A percentile compares a stretch with the other conserved stretches of the same genome.
phyloP scores from a whole-genome alignment of 2,329 filamentous ascomycete species.

The Aspergillus luchuensis region DNA sequence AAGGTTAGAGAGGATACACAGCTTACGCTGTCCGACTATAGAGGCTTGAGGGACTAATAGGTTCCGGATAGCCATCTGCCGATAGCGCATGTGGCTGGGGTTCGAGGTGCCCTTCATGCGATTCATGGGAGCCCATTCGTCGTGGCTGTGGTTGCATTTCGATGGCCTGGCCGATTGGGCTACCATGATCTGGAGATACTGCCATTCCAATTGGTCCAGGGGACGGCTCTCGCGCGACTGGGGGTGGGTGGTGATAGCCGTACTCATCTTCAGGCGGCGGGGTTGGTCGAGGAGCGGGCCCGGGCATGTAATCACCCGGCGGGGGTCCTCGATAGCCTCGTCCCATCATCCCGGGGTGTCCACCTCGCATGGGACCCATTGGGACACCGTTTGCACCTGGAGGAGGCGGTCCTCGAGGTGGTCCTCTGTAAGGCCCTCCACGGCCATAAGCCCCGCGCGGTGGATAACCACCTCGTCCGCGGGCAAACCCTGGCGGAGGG shows the following conservation, averaged over 20 bases:
- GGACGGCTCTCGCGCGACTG: constrained; percentile 33
- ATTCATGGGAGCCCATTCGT: constrained; percentile 32
- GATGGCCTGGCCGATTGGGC: constrained; percentile 64
- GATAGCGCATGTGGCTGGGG: constrained; percentile 31
- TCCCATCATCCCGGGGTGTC: constrained; percentile 46
- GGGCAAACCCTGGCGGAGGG: constrained; percentile 47
- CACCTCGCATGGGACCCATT: constrained; percentile 38
- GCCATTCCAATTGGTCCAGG: constrained; percentile 39
- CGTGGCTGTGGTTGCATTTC: constrained; percentile 78
- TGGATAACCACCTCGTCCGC: constrained; percentile 59
- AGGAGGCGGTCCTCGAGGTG: constrained; percentile 35
- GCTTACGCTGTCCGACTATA: constrained; percentile 76
- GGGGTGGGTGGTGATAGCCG: constrained; percentile 28
- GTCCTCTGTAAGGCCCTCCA: constrained; percentile 41
- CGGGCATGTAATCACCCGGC: constrained; percentile 55
- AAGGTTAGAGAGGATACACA: constrained; percentile 1
- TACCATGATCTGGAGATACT: constrained; percentile 37
- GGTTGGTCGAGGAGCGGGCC: constrained; percentile 25
- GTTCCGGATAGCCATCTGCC: constrained; percentile 27
- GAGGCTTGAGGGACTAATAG: constrained; percentile 66
- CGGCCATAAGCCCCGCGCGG: constrained; percentile 49
- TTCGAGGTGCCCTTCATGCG: constrained; percentile 39
- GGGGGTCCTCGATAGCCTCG: constrained; percentile 47
- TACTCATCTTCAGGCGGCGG: constrained; percentile 32
- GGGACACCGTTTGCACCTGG: constrained; percentile 48